Evolutionary conservation across 176 grass and related monocot genomes (phyloP).

Genomic region (Cymbopogon citratus): DNA sequence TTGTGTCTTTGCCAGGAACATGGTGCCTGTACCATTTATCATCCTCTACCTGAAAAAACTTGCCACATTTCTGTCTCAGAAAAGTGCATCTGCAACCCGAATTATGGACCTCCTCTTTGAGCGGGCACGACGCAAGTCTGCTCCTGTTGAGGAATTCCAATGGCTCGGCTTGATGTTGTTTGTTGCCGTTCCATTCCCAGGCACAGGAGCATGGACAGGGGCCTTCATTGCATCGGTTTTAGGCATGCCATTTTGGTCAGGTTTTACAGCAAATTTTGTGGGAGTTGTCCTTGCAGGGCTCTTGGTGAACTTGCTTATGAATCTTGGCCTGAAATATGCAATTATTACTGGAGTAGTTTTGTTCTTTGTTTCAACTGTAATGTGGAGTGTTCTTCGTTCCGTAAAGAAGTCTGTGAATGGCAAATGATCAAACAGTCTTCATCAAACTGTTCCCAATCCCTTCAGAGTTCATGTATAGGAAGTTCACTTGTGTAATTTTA

Average conservation of each 20-base stretch:
- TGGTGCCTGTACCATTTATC: too few species aligned
- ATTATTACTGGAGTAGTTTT: slow-evolving; percentile 52
- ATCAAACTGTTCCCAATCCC: too few species aligned
- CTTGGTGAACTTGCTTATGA: slow-evolving; percentile 82
- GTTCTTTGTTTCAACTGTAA: slow-evolving; percentile 64
- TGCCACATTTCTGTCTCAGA: slow-evolving; percentile 57
- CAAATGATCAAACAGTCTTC: slow-evolving; percentile 16
- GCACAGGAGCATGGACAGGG: not conserved
- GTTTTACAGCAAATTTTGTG: slow-evolving; percentile 52
- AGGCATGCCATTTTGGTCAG: too few species aligned
- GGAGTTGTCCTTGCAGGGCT: slow-evolving; percentile 70
- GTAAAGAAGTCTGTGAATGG: slow-evolving; percentile 44
- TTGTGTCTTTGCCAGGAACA: not conserved
- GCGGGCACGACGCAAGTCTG: slow-evolving; percentile 70
- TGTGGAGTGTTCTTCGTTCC: slow-evolving; percentile 75
- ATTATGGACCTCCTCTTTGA: slow-evolving; percentile 75
- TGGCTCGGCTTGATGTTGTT: slow-evolving; percentile 96
- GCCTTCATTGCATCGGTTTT: too few species aligned
- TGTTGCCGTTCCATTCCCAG: slow-evolving; percentile 82
- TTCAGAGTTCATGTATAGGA: too few species aligned
- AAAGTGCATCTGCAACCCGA: slow-evolving; percentile 42
- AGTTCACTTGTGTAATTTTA: too few species aligned
- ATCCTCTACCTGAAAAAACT: slow-evolving; percentile 80
- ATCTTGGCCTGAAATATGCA: slow-evolving; percentile 73
- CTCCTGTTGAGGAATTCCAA: slow-evolving; percentile 78